Base-by-base conservation (phyloP, 1,284 basidiomycete species). In the Bjerkandera adusta region DNA sequence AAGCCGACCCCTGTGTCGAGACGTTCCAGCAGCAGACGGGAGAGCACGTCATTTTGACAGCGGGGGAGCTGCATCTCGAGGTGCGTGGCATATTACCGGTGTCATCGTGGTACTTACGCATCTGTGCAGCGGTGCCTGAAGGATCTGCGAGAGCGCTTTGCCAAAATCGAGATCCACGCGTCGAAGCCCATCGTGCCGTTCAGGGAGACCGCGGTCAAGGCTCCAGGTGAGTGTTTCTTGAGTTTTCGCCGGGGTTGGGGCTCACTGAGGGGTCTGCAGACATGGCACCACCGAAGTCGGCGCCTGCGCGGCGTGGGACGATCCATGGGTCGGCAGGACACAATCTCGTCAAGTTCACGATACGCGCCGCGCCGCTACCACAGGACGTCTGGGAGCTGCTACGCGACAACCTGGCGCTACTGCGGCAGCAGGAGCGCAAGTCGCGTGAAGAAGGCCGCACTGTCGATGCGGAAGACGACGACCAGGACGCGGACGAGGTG, bases 151-250 rank as follows among this genome's bases (percentile, higher is more conserved):
- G 97, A 99, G 67, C 77, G 96, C 18, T 99, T 99, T 63, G 96
- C 97, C 0, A 83, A 85, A 51, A 85, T 97, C 43, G 89, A 92
- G 43, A 94, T 99, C 39, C 92, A 96, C 57, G 85, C 89, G 6
- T 97, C 94, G 1, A 85, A 94, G 57, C 95, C 96, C 0, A 96
- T 99, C 43, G 97, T 99, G 4, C 96, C 97, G 1, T 99, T 98
- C 74, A 79, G 97, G 37, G 97, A 99, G 68, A 98, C 96, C 0
- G 91, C 92, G 0, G 79, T 97, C 25, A 88, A 82, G 58, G 91
- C 74, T 3, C 60, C 73, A 54, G 91, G 91, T 89, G 53, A 49
- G 73, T 59, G 10, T 13, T 8, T 5, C 33, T 11, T 22, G 20
- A n/a, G 8, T 27, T 27, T 11, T 11, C 4, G 13, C 11, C 36